Percentiles rank a stretch among this genome's conserved stretches.
Evolutionary conservation across 352 stramenopile species (phyloP).

Genomic region (Globisporangium okanoganense): DNA sequence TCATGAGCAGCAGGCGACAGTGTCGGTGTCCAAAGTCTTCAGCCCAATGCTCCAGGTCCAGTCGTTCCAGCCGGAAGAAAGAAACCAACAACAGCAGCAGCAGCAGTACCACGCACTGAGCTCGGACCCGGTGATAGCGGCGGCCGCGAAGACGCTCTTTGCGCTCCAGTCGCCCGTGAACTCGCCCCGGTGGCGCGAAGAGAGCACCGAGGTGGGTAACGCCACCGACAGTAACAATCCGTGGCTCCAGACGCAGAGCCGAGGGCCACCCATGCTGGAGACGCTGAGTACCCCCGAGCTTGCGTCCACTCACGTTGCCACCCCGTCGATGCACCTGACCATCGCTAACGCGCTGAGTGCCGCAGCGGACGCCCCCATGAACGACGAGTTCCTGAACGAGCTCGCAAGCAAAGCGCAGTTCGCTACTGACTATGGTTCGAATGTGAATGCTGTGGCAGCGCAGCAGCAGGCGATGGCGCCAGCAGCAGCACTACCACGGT

Average conservation of each 20-base stretch:
- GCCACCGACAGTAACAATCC: not conserved
- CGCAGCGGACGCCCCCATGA: not conserved
- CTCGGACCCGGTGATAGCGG: not conserved
- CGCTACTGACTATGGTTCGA: not conserved
- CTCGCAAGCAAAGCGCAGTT: too few relatives aligned
- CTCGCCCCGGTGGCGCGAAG: not conserved
- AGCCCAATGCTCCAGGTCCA: not conserved
- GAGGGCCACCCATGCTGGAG: not conserved
- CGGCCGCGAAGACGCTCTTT: constrained; percentile 3
- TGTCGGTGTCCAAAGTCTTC: not conserved
- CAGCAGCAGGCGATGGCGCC: too few relatives aligned
- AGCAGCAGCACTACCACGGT: not conserved
- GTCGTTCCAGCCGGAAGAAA: not conserved
- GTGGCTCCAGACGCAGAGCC: not conserved
- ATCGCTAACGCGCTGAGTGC: constrained; percentile 1
- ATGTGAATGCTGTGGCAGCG: not conserved
- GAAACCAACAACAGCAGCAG: not conserved
- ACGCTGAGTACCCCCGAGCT: not conserved
- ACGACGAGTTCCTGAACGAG: constrained; percentile 3
- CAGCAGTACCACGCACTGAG: not conserved
- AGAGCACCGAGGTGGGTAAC: not conserved
- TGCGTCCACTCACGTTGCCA: not conserved
- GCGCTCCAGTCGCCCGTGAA: constrained; percentile 1
- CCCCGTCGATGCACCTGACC: not conserved
- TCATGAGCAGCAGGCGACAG: not conserved